These are phyloP conservation scores for Sphenostylis stenocarpa DNA, from an alignment of 306 rosid species.

Conservation along the genomic window DNA sequence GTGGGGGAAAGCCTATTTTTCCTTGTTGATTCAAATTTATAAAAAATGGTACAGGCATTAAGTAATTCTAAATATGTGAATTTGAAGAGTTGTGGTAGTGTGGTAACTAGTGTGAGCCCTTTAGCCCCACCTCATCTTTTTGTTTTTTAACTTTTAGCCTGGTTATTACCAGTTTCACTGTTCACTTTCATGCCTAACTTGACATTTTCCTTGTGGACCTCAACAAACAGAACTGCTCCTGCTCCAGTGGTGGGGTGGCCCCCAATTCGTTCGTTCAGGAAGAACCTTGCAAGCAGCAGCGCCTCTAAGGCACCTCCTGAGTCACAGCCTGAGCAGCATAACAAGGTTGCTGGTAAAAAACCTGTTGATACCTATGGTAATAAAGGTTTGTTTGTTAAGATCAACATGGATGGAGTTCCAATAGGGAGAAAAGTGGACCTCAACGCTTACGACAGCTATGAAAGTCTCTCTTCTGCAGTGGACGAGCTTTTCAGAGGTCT, in stretches of 20 bases:
- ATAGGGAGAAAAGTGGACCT: slow-evolving; percentile 96
- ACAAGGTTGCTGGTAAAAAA: slow-evolving; percentile 46
- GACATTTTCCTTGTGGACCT: slow-evolving; percentile 17
- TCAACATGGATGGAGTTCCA: slow-evolving; percentile 97
- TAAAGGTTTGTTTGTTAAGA: slow-evolving; percentile 90
- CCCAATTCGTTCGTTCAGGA: slow-evolving; percentile 92
- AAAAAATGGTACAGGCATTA: neutral
- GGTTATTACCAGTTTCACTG: slow-evolving; percentile 8
- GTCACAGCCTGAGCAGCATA: slow-evolving; percentile 33
- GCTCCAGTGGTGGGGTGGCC: slow-evolving; percentile 99
- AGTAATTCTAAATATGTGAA: neutral
- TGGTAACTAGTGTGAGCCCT: neutral
- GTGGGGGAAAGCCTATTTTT: slow-evolving; percentile 1
- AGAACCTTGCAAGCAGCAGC: slow-evolving; percentile 67
- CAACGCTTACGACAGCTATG: slow-evolving; percentile 69
- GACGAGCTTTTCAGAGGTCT: slow-evolving; percentile 86
- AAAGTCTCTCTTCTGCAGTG: slow-evolving; percentile 72
- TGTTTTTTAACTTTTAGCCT: neutral
- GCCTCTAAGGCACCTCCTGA: slow-evolving; percentile 54
- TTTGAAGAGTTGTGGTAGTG: slow-evolving; percentile 15
- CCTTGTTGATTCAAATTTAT: neutral
- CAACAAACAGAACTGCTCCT: slow-evolving; percentile 76
- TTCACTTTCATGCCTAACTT: slow-evolving; percentile 32
- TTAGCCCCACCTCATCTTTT: neutral
- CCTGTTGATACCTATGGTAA: slow-evolving; percentile 40